These are phyloP conservation scores for Trypanosoma congolense DNA, from an alignment of 208 protist species.

Conservation along the genomic window DNA sequence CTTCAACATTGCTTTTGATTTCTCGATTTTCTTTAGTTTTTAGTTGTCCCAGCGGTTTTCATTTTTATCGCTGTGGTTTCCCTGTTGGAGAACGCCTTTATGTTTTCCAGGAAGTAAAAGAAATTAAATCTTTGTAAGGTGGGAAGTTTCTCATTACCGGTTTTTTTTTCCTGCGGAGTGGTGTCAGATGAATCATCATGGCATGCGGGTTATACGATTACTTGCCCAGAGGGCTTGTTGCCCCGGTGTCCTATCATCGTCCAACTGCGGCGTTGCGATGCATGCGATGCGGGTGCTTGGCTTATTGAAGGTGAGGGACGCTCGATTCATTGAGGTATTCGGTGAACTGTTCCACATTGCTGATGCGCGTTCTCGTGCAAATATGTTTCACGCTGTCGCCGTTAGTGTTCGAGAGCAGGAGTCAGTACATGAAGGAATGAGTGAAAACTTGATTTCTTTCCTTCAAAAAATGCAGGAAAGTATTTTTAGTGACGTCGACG, in stretches of 20 bases:
- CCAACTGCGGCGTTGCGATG: slow-evolving; percentile 36
- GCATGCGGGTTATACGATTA: slow-evolving; percentile 7
- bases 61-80: no score
- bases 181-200: slow-evolving; percentile 11
- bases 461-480: slow-evolving; percentile 29
- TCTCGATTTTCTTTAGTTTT: no score
- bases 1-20: no score
- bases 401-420: slow-evolving; percentile 23
- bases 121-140: no score
- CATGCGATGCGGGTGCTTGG: slow-evolving; percentile 42
- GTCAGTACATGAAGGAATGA: slow-evolving; percentile 20
- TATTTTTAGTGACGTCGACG: slow-evolving; percentile 26
- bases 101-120: no score
- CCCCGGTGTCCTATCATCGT: slow-evolving; percentile 30
- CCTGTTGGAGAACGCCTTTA: no score
- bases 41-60: no score
- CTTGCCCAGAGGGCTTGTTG: slow-evolving; percentile 27
- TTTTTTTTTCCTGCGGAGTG: neutral
- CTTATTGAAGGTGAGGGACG: slow-evolving; percentile 18
- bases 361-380: slow-evolving; percentile 42
- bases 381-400: slow-evolving; percentile 43
- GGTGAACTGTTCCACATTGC: slow-evolving; percentile 15
- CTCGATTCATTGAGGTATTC: slow-evolving; percentile 18
- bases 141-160: neutral
- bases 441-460: slow-evolving; percentile 16